Percentiles rank a stretch among this genome's conserved stretches.
These are phyloP conservation scores for Apiospora sp. DNA, from an alignment of 2,329 filamentous ascomycete genomes.

Conservation along the genomic window DNA sequence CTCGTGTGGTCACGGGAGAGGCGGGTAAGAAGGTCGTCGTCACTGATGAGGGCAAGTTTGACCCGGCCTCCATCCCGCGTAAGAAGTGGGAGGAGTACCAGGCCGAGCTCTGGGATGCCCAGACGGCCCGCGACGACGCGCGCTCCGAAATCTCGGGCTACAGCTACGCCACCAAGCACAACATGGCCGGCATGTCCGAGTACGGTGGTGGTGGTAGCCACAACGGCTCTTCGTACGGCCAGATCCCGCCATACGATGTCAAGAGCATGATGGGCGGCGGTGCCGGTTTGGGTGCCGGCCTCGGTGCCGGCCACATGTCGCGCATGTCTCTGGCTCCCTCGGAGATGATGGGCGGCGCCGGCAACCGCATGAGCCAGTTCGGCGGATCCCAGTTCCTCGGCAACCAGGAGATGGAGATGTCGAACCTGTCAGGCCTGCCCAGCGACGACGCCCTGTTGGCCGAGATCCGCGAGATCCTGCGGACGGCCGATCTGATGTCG, in stretches of 20 bases:
- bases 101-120: slow-evolving; percentile 94
- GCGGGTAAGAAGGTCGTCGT: slow-evolving; percentile 91
- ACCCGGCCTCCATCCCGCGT: slow-evolving; percentile 88
- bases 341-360: slow-evolving; percentile 58
- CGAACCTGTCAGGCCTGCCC: slow-evolving; percentile 78
- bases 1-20: slow-evolving; percentile 94
- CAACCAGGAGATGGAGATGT: slow-evolving; percentile 76
- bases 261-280: slow-evolving; percentile 37
- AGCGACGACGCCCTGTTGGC: slow-evolving; percentile 88
- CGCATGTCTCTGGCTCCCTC: slow-evolving; percentile 84
- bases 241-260: slow-evolving; percentile 53
- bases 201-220: slow-evolving; percentile 70
- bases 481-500: slow-evolving; percentile 93
- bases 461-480: slow-evolving; percentile 93
- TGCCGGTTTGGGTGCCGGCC: slow-evolving; percentile 32
- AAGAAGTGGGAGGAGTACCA: slow-evolving; percentile 99
- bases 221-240: slow-evolving; percentile 58
- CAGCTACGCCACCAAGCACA: slow-evolving; percentile 89
- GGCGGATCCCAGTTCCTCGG: slow-evolving; percentile 66
- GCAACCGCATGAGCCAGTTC: slow-evolving; percentile 68
- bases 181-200: slow-evolving; percentile 64
- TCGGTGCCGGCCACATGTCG: slow-evolving; percentile 57
- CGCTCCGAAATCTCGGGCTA: slow-evolving; percentile 91
- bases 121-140: slow-evolving; percentile 82
- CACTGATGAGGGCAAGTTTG: slow-evolving; percentile 97